Evolutionary conservation across 208 protist species (phyloP), one percentile per base, ranked within the genome.

Genomic region (Wallacemonas sp.): DNA sequence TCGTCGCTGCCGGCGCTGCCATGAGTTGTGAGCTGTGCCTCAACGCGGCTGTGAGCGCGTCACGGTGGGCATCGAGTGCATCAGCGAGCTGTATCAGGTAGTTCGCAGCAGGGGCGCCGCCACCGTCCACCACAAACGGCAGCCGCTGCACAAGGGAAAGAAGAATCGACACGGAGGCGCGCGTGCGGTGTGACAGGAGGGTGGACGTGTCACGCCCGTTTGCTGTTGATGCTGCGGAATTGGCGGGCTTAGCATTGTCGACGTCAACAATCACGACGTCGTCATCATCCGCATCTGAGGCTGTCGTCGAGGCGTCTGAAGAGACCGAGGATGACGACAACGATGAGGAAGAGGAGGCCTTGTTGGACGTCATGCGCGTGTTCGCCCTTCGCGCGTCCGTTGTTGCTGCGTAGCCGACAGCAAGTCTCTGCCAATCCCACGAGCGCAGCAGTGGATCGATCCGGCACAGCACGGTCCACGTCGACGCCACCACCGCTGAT

Each of bases 391-490:
- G n/a, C n/a, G n/a, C n/a, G n/a, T n/a, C n/a, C n/a, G n/a, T n/a
- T 44, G 34, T 47, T n/a, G 17, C 19, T 27, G 60, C 36, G 46
- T 65, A 65, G 24, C 39, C 47, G 0, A 64, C 47, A 0, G 65
- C 61, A 2, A 71, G 65, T 12, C 67, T 46, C 19, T 74, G 55
- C 80, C 74, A 87, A 52, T 85, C 78, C 6, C 55, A 58, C 12
- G 23, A 14, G 19, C 36, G 27, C 24, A 87, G 58, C n/a, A 30
- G 17, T 1, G 58, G 34, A 34, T 87, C 77, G 21, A 52, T 58
- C 27, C 82, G 81, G 38, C 79, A 83, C 30, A 92, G 74, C 26
- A 80, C 77, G 1, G 30, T 6, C 85, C 85, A 92, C 8, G 81
- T 87, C 0, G 81, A 80, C 8, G 80, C 70, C 5, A 92, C 58